Evolutionary conservation across 768 basidiomycete genomes (phyloP).

Genomic region (Mycena vitilis): DNA sequence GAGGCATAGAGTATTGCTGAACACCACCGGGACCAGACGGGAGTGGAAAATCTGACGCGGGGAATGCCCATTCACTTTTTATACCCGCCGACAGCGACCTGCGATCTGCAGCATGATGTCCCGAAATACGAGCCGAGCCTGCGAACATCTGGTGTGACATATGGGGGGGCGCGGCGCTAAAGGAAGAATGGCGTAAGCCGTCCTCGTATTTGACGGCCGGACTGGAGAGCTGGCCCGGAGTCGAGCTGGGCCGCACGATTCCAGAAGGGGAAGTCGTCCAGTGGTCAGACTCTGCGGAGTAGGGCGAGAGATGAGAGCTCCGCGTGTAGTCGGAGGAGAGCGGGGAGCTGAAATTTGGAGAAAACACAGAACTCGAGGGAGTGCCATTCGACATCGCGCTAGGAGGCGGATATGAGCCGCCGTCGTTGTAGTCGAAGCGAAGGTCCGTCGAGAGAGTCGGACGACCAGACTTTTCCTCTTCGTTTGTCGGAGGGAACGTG

Average conservation of each 20-base stretch:
- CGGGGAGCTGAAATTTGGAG: conserved; percentile 59
- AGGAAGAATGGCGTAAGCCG: conserved; percentile 73
- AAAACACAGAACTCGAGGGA: conserved; percentile 62
- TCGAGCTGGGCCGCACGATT: conserved; percentile 77
- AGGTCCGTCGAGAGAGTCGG: conserved; percentile 64
- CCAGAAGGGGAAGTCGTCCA: conserved; percentile 67
- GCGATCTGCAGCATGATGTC: conserved; percentile 67
- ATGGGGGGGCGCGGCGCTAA: conserved; percentile 57
- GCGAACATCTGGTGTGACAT: conserved; percentile 73
- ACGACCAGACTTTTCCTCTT: conserved; percentile 53
- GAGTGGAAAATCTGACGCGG: conserved; percentile 68
- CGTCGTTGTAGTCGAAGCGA: conserved; percentile 53
- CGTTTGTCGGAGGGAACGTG: conserved; percentile 66
- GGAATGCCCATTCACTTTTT: conserved; percentile 81
- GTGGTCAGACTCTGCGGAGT: conserved; percentile 58
- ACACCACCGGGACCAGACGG: conserved; percentile 46
- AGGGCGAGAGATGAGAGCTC: conserved; percentile 56
- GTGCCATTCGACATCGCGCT: conserved; percentile 61
- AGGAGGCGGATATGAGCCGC: conserved; percentile 60
- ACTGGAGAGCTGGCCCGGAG: conserved; percentile 67
- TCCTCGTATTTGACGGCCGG: conserved; percentile 78
- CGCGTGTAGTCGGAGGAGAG: conserved; percentile 61
- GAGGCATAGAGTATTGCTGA: conserved; percentile 54
- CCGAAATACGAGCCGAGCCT: conserved; percentile 77
- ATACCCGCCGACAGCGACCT: conserved; percentile 63